Evolutionary conservation across 768 basidiomycete genomes (phyloP).

Genomic region (Gyrodon lividus): DNA sequence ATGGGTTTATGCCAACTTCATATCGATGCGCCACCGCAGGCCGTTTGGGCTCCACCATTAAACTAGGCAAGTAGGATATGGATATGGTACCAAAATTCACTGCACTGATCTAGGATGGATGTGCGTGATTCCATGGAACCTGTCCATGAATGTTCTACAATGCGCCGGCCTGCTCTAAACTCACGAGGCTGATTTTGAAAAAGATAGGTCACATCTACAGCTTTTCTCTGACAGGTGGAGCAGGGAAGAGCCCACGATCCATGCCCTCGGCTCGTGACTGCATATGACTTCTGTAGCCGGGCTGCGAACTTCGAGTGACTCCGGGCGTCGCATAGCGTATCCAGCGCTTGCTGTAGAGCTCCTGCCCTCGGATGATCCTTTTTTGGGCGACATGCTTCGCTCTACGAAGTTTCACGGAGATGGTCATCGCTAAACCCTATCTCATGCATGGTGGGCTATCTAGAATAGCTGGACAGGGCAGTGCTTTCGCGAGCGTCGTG

Average conservation of each 20-base stretch:
- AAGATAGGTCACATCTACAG: constrained; percentile 4
- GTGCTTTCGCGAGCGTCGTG: not conserved
- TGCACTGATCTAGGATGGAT: not conserved
- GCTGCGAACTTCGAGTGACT: not conserved
- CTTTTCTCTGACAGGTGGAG: constrained; percentile 5
- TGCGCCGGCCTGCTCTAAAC: not conserved
- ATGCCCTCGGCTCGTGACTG: not conserved
- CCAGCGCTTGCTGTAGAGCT: not conserved
- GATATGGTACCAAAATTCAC: not conserved
- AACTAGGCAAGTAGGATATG: not conserved
- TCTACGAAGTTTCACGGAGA: too few species aligned
- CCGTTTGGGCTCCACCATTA: not conserved
- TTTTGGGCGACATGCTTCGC: not conserved
- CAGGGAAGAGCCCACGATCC: not conserved
- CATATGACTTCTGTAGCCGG: not conserved
- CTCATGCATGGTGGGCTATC: constrained; percentile 4
- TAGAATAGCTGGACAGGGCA: not conserved
- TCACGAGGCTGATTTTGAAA: not conserved
- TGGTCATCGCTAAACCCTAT: not conserved
- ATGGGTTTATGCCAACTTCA: constrained; percentile 1
- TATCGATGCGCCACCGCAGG: constrained; percentile 26
- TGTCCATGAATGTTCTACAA: not conserved
- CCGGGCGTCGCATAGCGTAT: too few species aligned
- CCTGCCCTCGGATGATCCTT: constrained; percentile 13
- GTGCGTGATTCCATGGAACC: too few species aligned